Base-by-base conservation (phyloP, 768 basidiomycete species). In the Pleurotus sapidus region DNA sequence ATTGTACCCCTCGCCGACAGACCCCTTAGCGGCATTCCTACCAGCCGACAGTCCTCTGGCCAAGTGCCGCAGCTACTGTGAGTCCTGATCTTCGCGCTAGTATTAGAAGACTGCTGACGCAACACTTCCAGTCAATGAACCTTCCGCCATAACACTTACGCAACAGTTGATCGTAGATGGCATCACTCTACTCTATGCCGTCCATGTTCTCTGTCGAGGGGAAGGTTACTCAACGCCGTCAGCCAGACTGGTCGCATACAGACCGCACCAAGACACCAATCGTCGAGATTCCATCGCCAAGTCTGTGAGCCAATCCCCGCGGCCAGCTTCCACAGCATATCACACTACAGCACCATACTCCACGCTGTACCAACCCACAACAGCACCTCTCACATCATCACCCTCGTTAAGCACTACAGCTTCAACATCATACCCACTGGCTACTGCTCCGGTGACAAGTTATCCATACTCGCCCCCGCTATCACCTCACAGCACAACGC, bases 131-230 rank as follows among this genome's bases (percentile, higher is more conserved):
- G 60, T 68, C 60, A 65, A 61, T 68, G 64, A 60, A 69, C 68
- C 73, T 63, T 62, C 59, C 85, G 67, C 77, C 59, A 81, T 79
- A n/a, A 77, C 69, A 45, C 77, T 91, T 67, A 83, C 83, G 27
- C 90, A 92, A 72, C 83, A 90, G 72, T 73, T 92, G 63, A 74
- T 84, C 57, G 78, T 84, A 56, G 87, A 90, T 71, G 80, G 80
- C 63, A 78, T 80, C 60, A 78, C 83, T 15, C 72, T 89, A 51
- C 80, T 89, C 53, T 81, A 79, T 63, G 72, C 90, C 61, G 76
- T 85, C 49, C 91, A 89, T 68, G 82, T 88, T 62, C 73, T 91
- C 62, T 84, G 88, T 64, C 82, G 86, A 66, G 77, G 74, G 62
- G 70, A 75, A 61, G 72, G 74, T 37, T 75, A 75, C 59, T 66